A percentile compares a stretch with the other conserved stretches of the same genome.
These are phyloP conservation scores for Xylariaceae sp. DNA, from an alignment of 2,329 filamentous ascomycete genomes.

Conservation along the genomic window DNA sequence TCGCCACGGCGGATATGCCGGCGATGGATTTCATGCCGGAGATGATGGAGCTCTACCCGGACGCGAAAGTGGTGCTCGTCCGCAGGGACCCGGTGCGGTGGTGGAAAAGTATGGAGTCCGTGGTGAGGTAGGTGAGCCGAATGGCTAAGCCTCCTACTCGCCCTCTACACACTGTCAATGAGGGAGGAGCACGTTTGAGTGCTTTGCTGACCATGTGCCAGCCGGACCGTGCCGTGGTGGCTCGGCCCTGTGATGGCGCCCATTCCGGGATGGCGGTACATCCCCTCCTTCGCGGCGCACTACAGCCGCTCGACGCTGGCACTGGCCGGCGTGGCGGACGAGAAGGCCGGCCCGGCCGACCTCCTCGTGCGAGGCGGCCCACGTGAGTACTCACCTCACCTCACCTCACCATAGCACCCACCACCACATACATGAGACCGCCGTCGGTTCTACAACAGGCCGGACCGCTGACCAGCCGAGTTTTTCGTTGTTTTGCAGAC, in stretches of 20 bases:
- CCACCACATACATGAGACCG: no score
- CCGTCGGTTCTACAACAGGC: no score
- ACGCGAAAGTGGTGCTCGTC: slow-evolving; percentile 15
- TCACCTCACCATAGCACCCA: no score
- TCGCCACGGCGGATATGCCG: slow-evolving; percentile 11
- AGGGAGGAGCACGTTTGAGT: no score
- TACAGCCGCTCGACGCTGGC: slow-evolving; percentile 8
- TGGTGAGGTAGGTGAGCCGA: slow-evolving; percentile 3
- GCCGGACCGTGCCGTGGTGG: slow-evolving; percentile 10
- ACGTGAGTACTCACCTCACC: slow-evolving; percentile 2
- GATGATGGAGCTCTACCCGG: slow-evolving; percentile 15
- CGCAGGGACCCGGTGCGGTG: slow-evolving; percentile 12
- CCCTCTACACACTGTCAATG: no score
- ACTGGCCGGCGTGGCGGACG: slow-evolving; percentile 9
- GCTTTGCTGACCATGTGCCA: background rate
- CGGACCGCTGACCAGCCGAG: background rate
- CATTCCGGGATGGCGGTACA: slow-evolving; percentile 13
- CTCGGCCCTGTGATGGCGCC: slow-evolving; percentile 9
- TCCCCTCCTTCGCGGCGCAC: slow-evolving; percentile 8
- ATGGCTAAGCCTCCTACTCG: no score
- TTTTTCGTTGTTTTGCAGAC: slow-evolving; percentile 4
- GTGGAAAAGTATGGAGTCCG: slow-evolving; percentile 14
- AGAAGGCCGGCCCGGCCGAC: slow-evolving; percentile 6
- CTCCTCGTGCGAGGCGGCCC: slow-evolving; percentile 10
- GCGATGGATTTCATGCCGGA: slow-evolving; percentile 13